Evolutionary conservation across 2,329 filamentous ascomycete species (phyloP).

Genomic region (Dichotomopilus funicola): DNA sequence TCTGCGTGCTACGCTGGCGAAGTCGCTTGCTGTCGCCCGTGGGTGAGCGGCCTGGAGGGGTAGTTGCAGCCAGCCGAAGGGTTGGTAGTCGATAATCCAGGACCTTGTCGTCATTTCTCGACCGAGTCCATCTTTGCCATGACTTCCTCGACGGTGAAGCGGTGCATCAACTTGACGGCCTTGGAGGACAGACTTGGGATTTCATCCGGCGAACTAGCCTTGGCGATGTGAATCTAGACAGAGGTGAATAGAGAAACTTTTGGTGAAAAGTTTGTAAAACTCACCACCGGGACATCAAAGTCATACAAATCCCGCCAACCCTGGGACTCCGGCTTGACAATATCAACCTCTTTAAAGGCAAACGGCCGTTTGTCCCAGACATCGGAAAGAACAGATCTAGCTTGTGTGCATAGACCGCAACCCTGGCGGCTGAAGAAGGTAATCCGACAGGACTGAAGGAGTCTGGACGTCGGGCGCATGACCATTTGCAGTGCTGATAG

Average conservation of each 20-base stretch:
- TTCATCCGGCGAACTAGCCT: conserved; percentile 43
- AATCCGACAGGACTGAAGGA: conserved; percentile 55
- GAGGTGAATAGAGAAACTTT: background rate
- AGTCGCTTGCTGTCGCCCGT: conserved; percentile 42
- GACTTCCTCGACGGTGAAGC: conserved; percentile 62
- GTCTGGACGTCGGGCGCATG: conserved; percentile 47
- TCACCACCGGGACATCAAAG: conserved; percentile 74
- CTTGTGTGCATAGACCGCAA: conserved; percentile 64
- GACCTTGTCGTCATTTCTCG: conserved; percentile 26
- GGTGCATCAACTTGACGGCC: conserved; percentile 70
- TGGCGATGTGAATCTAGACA: conserved; percentile 56
- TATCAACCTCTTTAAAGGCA: conserved; percentile 61
- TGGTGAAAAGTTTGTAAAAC: conserved; percentile 21
- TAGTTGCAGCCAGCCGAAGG: too few species aligned
- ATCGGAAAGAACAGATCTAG: conserved; percentile 59
- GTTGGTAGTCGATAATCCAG: conserved; percentile 35
- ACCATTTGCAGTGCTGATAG: background rate
- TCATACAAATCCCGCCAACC: conserved; percentile 70
- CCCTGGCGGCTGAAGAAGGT: conserved; percentile 69
- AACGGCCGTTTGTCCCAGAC: conserved; percentile 64
- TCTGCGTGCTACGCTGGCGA: conserved; percentile 40
- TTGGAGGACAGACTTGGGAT: conserved; percentile 48
- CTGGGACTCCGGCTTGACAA: conserved; percentile 56
- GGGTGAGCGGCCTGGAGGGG: conserved; percentile 30
- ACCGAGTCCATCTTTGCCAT: conserved; percentile 61